Evolutionary conservation across 345 rosid genomes (phyloP).

Genomic region (Noccaea bulbosa): DNA sequence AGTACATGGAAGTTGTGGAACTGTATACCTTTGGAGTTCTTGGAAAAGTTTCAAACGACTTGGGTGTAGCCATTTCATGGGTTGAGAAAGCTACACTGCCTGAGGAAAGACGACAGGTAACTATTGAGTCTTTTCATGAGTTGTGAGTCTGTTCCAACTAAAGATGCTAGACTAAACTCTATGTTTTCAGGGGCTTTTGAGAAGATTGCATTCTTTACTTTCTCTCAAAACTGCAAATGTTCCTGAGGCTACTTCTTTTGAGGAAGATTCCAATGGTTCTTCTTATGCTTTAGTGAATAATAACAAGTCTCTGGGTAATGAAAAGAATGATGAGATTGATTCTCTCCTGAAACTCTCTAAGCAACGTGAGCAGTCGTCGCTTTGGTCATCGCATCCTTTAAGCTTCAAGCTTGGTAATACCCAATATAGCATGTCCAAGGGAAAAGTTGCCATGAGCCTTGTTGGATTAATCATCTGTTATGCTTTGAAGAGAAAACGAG

Average conservation of each 20-base stretch:
- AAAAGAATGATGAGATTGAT: constrained; percentile 24
- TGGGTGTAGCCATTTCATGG: constrained; percentile 75
- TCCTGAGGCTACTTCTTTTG: constrained; percentile 39
- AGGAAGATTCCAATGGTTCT: constrained; percentile 39
- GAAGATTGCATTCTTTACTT: constrained; percentile 67
- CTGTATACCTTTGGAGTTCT: constrained; percentile 66
- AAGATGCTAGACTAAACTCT: constrained; percentile 2
- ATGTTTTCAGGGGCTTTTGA: constrained; percentile 64
- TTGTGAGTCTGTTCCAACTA: constrained; percentile 9
- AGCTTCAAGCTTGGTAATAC: constrained; percentile 60
- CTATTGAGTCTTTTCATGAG: constrained; percentile 8
- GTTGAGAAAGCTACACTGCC: constrained; percentile 78
- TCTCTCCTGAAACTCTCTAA: constrained; percentile 46
- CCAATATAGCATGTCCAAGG: constrained; percentile 50
- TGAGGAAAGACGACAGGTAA: constrained; percentile 77
- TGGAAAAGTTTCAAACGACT: constrained; percentile 54
- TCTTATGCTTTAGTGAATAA: constrained; percentile 34
- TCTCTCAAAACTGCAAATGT: constrained; percentile 48
- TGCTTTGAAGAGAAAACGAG: constrained; percentile 56
- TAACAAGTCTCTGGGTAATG: constrained; percentile 41
- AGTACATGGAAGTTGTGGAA: constrained; percentile 68
- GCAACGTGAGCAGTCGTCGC: constrained; percentile 38
- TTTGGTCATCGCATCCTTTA: constrained; percentile 65
- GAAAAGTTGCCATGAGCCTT: constrained; percentile 63
- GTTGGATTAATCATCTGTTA: constrained; percentile 56